Evolutionary conservation across 305 asterid genomes (phyloP), one percentile per base, ranked within the genome.

Genomic region (Fraxinus nigra): DNA sequence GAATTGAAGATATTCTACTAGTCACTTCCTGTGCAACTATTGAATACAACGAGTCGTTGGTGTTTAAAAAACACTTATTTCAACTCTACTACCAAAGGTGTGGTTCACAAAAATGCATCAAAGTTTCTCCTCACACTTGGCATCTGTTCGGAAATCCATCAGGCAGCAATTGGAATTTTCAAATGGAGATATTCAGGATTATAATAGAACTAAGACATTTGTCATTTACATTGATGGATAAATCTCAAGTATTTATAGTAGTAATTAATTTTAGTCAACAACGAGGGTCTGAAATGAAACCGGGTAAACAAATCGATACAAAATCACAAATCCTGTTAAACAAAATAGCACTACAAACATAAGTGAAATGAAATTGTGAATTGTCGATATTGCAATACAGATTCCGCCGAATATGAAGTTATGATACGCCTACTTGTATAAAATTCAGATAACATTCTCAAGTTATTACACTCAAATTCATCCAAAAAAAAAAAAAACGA

Each of bases 1-100:
- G 76, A 70, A 65, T 65, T 32, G 38, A 67, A 20, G 67, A 67
- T 33, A 77, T 48, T 48, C 78, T 35, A 14, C 77, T 69, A 76
- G 69, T 46, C 54, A 1, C 40, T 34, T 28, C 72, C 77, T 32
- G 32, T 13, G 56, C 4, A 22, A 63, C 79, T 32, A 65, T 37
- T 38, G 40, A 24, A 54, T 32, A 59, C 40, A 35, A 72, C 20
- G 9, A 40, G 61, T 61, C 20, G 22, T 46, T 46, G 20, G 11
- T 63, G 34, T 63, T 22, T 1, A 22, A 63, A 26, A 63, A 63
- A 3, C 34, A 24, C 28, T 63, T 63, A 11, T 63, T 24, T 63
- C 33, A 63, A 26, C 72, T 63, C 72, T 24, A 63, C 2, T 26
- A 10, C 13, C 5, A 20, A 6, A 22, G 72, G 16, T 3, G 24